Evolutionary conservation across 2,329 filamentous ascomycete genomes (phyloP).

Genomic region (Aspergillus oerlinghausenensis): DNA sequence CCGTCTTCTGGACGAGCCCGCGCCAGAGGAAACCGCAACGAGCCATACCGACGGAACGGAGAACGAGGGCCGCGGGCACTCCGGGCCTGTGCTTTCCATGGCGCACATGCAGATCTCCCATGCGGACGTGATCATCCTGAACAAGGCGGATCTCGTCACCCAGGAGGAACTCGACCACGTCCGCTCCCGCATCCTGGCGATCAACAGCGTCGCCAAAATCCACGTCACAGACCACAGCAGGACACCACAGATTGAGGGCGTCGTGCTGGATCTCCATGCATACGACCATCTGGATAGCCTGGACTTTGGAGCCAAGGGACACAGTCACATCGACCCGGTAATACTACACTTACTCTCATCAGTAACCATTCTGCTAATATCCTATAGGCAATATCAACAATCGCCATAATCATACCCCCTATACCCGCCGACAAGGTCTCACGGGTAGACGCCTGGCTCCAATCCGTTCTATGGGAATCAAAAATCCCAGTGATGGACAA

Average conservation of each 20-base stretch:
- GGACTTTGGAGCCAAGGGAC: constrained; percentile 69
- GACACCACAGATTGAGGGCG: constrained; percentile 77
- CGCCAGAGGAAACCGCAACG: constrained; percentile 34
- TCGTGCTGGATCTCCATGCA: constrained; percentile 84
- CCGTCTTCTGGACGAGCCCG: constrained; percentile 68
- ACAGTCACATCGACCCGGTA: constrained; percentile 86
- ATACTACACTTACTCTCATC: not conserved
- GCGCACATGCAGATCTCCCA: constrained; percentile 96
- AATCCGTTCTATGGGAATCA: constrained; percentile 76
- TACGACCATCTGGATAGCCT: constrained; percentile 78
- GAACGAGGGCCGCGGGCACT: constrained; percentile 30
- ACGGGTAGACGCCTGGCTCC: constrained; percentile 73
- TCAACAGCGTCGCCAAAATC: constrained; percentile 84
- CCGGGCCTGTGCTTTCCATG: constrained; percentile 73
- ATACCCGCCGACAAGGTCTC: constrained; percentile 56
- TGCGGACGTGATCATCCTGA: constrained; percentile 89
- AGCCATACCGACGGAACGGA: constrained; percentile 48
- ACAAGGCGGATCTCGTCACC: constrained; percentile 83
- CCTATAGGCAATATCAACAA: constrained; percentile 72
- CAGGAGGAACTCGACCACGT: constrained; percentile 65
- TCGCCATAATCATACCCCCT: constrained; percentile 63
- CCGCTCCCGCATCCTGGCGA: constrained; percentile 67
- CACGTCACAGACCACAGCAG: constrained; percentile 75
- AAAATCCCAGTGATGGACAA: constrained; percentile 19
- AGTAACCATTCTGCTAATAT: not conserved